Percentiles rank a stretch among this genome's conserved stretches.
Conservation (phyloP, 306 rosid species). For the Herpetospermum pedunculosum region DNA sequence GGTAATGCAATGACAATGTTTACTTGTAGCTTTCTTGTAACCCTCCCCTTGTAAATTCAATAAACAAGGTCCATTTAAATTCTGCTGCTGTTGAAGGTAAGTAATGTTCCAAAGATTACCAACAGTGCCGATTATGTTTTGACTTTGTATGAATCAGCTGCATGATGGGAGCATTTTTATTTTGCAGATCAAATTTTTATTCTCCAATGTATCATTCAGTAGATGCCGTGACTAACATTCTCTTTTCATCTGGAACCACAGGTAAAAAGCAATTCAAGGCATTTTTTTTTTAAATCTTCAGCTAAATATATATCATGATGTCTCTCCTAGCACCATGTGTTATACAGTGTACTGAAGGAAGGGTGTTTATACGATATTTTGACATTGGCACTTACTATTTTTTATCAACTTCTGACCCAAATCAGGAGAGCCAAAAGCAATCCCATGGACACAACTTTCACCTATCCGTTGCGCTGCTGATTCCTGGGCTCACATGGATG, state of each 20-base stretch:
- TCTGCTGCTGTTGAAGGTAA: background rate
- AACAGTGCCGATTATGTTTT: background rate
- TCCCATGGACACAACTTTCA: slow-evolving; percentile 89
- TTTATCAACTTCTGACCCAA: slow-evolving; percentile 5
- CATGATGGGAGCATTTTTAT: background rate
- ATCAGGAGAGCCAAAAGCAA: slow-evolving; percentile 90
- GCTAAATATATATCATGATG: background rate
- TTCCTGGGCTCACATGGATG: slow-evolving; percentile 52
- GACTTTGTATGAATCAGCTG: background rate
- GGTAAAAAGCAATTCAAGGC: slow-evolving; percentile 28
- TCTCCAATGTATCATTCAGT: slow-evolving; percentile 49
- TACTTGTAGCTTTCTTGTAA: background rate
- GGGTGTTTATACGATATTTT: background rate
- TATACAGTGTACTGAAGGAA: background rate
- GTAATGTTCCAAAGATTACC: background rate
- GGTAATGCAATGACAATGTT: slow-evolving; percentile 25
- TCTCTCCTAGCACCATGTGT: background rate
- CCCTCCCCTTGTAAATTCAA: background rate
- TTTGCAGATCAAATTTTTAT: slow-evolving; percentile 46
- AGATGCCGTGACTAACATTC: slow-evolving; percentile 62
- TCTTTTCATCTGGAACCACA: slow-evolving; percentile 95
- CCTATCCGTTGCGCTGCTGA: slow-evolving; percentile 72
- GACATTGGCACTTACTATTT: background rate
- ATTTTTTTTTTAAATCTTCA: background rate
- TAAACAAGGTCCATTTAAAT: background rate